These are phyloP conservation scores for Xerocomus potaroensis DNA, from an alignment of 768 basidiomycete genomes.

Conservation along the genomic window DNA sequence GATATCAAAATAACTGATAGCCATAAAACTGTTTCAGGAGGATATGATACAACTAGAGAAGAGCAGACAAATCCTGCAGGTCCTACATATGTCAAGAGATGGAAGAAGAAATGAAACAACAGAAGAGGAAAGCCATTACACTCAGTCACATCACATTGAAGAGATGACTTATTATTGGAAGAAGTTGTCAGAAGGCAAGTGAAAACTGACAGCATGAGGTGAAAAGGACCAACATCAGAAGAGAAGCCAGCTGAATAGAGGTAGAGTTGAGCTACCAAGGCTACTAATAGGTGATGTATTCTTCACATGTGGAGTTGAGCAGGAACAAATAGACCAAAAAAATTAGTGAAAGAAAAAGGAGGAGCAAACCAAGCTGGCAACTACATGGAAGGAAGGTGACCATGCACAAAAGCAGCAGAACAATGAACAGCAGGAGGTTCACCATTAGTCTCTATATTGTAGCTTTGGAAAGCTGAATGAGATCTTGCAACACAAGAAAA, in stretches of 20 bases:
- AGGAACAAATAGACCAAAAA: background rate
- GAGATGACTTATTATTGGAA: no score
- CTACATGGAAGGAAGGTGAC: background rate
- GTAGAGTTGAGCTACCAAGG: background rate
- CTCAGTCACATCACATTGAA: no score
- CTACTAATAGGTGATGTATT: background rate
- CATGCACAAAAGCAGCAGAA: background rate
- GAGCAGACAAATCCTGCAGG: no score
- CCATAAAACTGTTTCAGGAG: no score
- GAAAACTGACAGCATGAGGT: background rate
- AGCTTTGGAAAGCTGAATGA: no score
- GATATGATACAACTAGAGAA: no score
- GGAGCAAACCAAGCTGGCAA: background rate
- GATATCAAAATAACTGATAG: no score
- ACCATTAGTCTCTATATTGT: background rate
- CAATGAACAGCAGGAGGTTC: background rate
- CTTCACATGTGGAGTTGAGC: background rate
- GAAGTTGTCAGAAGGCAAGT: no score
- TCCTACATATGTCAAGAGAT: no score
- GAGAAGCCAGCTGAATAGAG: background rate
- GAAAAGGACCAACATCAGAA: background rate
- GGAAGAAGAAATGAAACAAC: no score
- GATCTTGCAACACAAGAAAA: background rate
- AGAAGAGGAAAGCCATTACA: no score
- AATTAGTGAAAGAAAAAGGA: background rate